Conservation (phyloP, 2,329 filamentous ascomycete genomes). For the Diaporthe amygdali region DNA sequence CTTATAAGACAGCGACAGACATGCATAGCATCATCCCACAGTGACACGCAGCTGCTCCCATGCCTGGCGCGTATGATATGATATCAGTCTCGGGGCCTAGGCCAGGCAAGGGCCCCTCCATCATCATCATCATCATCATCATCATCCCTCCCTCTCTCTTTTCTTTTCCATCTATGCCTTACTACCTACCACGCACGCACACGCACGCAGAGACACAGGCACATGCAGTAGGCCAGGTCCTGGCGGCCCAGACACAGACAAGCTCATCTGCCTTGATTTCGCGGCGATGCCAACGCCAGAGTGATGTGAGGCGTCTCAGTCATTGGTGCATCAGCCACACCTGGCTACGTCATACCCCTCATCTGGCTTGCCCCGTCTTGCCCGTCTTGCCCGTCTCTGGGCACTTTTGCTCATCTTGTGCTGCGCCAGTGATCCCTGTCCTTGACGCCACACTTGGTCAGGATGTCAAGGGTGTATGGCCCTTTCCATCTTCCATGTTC, state of each 20-base stretch:
- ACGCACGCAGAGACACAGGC: not conserved
- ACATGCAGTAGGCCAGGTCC: too few relatives aligned
- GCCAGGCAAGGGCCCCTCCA: not conserved
- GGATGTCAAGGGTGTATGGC: too few relatives aligned
- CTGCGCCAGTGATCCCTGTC: not conserved
- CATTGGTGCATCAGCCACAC: slow-evolving; percentile 15
- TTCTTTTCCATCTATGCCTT: too few relatives aligned
- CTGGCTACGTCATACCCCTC: slow-evolving; percentile 11
- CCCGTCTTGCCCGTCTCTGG: too few relatives aligned
- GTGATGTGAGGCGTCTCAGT: not conserved
- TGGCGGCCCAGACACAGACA: too few relatives aligned
- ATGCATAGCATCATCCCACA: not conserved
- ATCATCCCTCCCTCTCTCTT: too few relatives aligned
- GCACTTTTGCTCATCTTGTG: not conserved
- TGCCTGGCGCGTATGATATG: not conserved
- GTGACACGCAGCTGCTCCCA: not conserved
- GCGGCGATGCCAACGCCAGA: not conserved
- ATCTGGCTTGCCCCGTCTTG: too few relatives aligned
- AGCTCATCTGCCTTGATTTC: slow-evolving; percentile 10
- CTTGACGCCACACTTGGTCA: not conserved
- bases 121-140: not conserved
- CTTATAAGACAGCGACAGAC: slow-evolving; percentile 3
- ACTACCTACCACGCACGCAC: not conserved
- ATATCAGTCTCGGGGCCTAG: not conserved
- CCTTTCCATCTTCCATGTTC: not conserved